These are phyloP conservation scores for Pseudotsuga menziesii DNA, from an alignment of 75 land plant genomes.

Conservation along the genomic window DNA sequence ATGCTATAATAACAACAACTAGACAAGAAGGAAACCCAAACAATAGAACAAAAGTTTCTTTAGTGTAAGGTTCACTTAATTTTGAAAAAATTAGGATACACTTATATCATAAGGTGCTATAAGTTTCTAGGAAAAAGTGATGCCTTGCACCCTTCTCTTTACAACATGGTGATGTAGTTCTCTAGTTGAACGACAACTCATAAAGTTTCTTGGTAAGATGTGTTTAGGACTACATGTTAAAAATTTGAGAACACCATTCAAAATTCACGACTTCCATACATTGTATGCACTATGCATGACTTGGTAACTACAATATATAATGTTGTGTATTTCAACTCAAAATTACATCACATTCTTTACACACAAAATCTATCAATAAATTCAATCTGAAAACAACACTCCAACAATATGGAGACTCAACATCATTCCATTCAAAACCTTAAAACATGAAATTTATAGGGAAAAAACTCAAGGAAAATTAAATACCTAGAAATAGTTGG, in stretches of 20 bases:
- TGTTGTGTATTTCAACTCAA: neutral
- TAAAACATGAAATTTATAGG: constrained; percentile 1
- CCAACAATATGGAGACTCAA: neutral
- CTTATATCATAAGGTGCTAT: neutral
- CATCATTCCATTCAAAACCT: neutral
- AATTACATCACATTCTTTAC: neutral
- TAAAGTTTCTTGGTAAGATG: neutral
- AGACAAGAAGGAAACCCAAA: no score
- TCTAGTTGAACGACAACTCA: constrained; percentile 2
- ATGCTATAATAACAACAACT: no score
- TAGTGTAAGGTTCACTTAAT: no score
- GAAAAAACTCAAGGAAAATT: neutral
- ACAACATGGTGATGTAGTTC: neutral
- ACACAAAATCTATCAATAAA: neutral
- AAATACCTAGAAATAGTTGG: constrained; percentile 4
- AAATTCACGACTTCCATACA: neutral
- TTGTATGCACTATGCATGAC: neutral
- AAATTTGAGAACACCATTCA: neutral
- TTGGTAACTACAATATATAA: neutral
- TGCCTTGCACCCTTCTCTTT: constrained; percentile 2
- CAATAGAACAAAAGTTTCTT: no score
- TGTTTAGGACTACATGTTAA: neutral
- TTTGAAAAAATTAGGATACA: neutral
- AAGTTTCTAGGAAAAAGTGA: neutral
- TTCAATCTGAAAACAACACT: constrained; percentile 3